Conservation (phyloP, 2,329 filamentous ascomycete genomes). For the Diaporthe helianthi region DNA sequence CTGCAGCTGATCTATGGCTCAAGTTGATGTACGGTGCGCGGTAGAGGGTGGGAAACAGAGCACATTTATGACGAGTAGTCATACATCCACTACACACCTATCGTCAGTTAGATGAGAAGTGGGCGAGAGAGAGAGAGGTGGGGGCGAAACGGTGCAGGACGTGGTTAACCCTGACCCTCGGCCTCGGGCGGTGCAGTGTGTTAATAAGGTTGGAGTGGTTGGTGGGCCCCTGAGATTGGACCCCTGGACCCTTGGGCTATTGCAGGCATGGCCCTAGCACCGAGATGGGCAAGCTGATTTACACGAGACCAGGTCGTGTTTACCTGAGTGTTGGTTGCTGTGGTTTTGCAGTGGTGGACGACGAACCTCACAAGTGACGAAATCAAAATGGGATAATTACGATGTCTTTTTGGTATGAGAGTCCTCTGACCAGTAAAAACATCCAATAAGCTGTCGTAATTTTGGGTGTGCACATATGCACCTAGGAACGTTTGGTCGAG, state of each 20-base stretch:
- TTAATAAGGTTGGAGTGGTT: slow-evolving; percentile 14
- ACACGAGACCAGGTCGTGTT: slow-evolving; percentile 1
- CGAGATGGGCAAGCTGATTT: background rate
- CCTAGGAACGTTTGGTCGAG: no score
- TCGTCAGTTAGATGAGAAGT: no score
- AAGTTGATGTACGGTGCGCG: no score
- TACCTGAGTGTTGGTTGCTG: background rate
- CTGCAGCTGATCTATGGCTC: no score
- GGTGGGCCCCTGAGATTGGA: slow-evolving; percentile 11
- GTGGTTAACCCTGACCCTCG: background rate
- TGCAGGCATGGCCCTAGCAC: slow-evolving; percentile 10
- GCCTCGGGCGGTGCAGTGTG: no score
- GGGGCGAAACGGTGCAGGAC: background rate
- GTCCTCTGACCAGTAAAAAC: no score
- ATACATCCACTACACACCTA: no score
- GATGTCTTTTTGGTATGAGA: background rate
- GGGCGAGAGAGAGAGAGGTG: background rate
- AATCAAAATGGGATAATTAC: background rate
- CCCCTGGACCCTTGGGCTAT: background rate
- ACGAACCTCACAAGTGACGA: no score
- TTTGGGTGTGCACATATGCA: background rate
- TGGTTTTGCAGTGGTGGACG: background rate
- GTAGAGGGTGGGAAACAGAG: no score
- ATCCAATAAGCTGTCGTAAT: background rate
- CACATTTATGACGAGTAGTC: no score